These are phyloP conservation scores for Pythium volutum DNA, from an alignment of 352 stramenopile genomes.

Conservation along the genomic window DNA sequence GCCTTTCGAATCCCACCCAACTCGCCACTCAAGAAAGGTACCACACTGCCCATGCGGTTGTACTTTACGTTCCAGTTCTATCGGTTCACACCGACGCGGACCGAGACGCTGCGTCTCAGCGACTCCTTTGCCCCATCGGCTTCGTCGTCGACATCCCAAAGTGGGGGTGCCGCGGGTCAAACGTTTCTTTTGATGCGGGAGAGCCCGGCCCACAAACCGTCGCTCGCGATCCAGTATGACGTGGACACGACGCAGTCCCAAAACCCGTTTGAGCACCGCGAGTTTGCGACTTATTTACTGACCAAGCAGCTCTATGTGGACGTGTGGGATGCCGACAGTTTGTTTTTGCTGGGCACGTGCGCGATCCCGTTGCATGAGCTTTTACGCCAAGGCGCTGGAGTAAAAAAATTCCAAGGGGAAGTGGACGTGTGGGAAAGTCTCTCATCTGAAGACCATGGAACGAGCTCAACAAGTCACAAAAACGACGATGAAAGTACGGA, in stretches of 20 bases:
- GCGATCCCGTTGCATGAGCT: constrained; percentile 84
- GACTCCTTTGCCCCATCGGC: constrained; percentile 43
- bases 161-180: constrained; percentile 22
- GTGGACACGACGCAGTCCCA: constrained; percentile 60
- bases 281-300: constrained; percentile 88
- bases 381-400: constrained; percentile 83
- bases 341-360: constrained; percentile 87
- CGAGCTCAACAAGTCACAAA: background rate
- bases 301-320: constrained; percentile 87
- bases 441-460: background rate
- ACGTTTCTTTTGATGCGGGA: constrained; percentile 71
- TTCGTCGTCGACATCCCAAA: background rate
- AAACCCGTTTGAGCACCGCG: constrained; percentile 61
- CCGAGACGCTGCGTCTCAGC: constrained; percentile 71
- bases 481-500: background rate
- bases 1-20: constrained; percentile 52
- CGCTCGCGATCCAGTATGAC: constrained; percentile 70
- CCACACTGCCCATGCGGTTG: constrained; percentile 40
- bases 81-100: constrained; percentile 82
- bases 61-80: constrained; percentile 95
- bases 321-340: constrained; percentile 91
- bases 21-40: background rate
- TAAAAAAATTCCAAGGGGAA: constrained; percentile 90
- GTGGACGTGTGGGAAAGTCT: constrained; percentile 32
- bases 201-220: constrained; percentile 54